These are phyloP conservation scores for Crucibulum laeve DNA, from an alignment of 768 basidiomycete genomes.

Conservation along the genomic window DNA sequence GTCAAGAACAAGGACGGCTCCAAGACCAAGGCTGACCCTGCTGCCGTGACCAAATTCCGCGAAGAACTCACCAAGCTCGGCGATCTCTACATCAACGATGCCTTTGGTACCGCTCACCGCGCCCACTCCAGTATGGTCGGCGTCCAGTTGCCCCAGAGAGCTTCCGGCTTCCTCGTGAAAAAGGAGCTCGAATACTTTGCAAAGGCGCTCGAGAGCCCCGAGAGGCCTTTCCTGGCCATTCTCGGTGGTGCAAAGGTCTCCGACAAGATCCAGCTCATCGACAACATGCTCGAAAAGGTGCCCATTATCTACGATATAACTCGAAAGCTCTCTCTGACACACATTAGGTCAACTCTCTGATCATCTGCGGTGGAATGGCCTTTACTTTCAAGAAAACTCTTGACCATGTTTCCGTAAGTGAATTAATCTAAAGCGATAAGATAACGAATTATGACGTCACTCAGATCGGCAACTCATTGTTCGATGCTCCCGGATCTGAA, in stretches of 20 bases:
- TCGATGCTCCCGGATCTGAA: constrained; percentile 82
- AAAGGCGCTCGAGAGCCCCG: constrained; percentile 92
- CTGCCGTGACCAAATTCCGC: constrained; percentile 77
- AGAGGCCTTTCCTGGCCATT: constrained; percentile 95
- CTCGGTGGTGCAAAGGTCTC: constrained; percentile 98
- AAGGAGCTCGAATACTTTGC: constrained; percentile 99
- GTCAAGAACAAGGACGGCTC: constrained; percentile 90
- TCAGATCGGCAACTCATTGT: constrained; percentile 93
- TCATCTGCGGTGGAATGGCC: constrained; percentile 98
- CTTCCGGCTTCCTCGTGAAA: constrained; percentile 95
- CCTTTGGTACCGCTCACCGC: constrained; percentile 97
- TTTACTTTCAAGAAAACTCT: constrained; percentile 98
- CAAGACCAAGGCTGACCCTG: constrained; percentile 91
- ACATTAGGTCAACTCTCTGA: constrained; percentile 85
- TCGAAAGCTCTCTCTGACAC: not conserved
- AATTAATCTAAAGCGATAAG: not conserved
- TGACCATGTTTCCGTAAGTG: constrained; percentile 64
- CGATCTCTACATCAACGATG: constrained; percentile 97
- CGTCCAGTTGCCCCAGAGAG: constrained; percentile 85
- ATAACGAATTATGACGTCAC: not conserved
- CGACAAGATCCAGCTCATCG: constrained; percentile 98
- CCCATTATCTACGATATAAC: constrained; percentile 6
- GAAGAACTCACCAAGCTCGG: constrained; percentile 87
- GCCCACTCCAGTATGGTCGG: constrained; percentile 99
- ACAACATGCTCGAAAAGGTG: constrained; percentile 98